A percentile compares a stretch with the other conserved stretches of the same genome.
These are phyloP conservation scores for Choiromyces venosus DNA, from an alignment of 495 filamentous ascomycete genomes.

Conservation along the genomic window DNA sequence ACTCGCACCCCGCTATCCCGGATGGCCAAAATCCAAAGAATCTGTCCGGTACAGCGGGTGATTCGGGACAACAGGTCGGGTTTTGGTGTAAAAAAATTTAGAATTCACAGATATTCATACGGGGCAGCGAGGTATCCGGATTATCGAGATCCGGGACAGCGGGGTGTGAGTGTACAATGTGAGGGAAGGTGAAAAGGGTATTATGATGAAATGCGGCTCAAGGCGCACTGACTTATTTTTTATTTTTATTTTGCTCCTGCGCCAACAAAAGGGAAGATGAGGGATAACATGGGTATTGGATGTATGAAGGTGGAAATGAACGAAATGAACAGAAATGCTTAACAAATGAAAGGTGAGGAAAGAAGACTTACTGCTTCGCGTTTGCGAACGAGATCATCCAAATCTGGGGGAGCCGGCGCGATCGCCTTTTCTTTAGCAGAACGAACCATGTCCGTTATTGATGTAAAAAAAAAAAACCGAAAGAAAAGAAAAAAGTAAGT, in stretches of 20 bases:
- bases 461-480: not conserved
- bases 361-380: constrained; percentile 38
- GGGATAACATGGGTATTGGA: not conserved
- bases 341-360: constrained; percentile 2
- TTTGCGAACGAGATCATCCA: constrained; percentile 35
- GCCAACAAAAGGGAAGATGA: not conserved
- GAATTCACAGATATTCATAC: too few relatives aligned
- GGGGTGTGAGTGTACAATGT: too few relatives aligned
- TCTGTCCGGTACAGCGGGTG: too few relatives aligned
- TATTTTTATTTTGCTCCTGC: not conserved
- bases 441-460: constrained; percentile 9
- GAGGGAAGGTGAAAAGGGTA: not conserved
- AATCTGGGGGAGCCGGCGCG: constrained; percentile 30
- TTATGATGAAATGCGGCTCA: not conserved
- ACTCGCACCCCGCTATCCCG: too few relatives aligned
- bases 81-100: too few relatives aligned
- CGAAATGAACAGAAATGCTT: constrained; percentile 4
- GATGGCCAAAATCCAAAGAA: too few relatives aligned
- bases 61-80: too few relatives aligned
- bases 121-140: too few relatives aligned
- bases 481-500: not conserved
- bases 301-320: not conserved
- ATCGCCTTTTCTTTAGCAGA: constrained; percentile 33
- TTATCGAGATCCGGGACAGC: too few relatives aligned
- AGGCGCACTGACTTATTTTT: not conserved